Conservation (phyloP, 768 basidiomycete species). For the Psilocybe tampanensis region DNA sequence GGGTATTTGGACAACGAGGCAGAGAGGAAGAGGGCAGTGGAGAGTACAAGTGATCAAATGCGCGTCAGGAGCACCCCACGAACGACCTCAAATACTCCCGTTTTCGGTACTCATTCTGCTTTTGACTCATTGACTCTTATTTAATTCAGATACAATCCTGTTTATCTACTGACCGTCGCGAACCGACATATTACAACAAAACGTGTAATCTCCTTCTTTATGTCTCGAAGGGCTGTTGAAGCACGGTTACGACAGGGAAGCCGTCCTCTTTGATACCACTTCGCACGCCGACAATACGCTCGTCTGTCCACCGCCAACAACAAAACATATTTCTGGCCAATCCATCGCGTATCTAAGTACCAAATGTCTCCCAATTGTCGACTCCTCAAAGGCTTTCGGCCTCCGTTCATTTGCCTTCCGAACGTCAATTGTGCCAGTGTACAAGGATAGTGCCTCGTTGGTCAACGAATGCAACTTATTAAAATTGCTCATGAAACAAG, state of each 20-base stretch:
- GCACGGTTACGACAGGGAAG: neutral
- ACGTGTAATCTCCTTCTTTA: neutral
- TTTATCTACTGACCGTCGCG: neutral
- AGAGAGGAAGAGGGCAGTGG: constrained; percentile 13
- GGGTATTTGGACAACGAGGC: constrained; percentile 10
- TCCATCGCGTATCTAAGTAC: neutral
- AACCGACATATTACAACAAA: neutral
- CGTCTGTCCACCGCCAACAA: neutral
- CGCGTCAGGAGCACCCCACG: constrained; percentile 18
- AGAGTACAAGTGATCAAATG: constrained; percentile 16
- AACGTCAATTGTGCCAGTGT: no score
- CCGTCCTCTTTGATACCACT: neutral
- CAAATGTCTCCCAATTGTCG: no score
- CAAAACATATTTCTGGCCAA: neutral
- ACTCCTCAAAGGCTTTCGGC: no score
- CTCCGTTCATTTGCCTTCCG: no score
- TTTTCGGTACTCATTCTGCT: constrained; percentile 15
- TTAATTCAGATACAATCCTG: neutral
- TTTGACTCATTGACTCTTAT: constrained; percentile 11
- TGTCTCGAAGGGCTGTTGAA: neutral
- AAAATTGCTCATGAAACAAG: no score
- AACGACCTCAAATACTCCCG: constrained; percentile 14
- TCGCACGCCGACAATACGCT: neutral
- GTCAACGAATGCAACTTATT: no score
- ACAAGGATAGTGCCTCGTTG: no score